Conservation (phyloP, 257 asterid species). For the Oldenlandia corymbosa region DNA sequence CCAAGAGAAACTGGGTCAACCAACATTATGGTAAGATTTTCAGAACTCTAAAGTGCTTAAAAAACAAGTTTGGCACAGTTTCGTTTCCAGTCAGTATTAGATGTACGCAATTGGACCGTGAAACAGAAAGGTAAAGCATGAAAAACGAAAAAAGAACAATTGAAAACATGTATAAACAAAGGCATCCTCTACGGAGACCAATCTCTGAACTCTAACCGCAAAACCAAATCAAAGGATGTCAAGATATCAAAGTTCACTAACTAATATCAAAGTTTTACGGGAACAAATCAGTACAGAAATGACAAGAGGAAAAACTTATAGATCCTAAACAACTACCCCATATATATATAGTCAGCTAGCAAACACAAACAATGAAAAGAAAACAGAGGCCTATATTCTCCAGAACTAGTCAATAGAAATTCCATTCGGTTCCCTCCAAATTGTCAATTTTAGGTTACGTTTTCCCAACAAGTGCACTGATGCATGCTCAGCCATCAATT, state of each 20-base stretch:
- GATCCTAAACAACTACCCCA: neutral
- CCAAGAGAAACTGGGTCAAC: constrained; percentile 83
- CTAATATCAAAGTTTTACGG: too few species aligned
- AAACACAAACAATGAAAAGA: neutral
- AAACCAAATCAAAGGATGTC: too few species aligned
- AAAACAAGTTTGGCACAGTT: neutral
- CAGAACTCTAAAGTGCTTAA: neutral
- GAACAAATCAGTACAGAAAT: neutral
- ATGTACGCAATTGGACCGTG: neutral
- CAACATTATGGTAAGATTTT: constrained; percentile 28
- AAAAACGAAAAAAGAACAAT: neutral
- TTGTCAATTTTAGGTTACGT: neutral
- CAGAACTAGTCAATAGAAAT: neutral
- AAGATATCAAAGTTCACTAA: neutral
- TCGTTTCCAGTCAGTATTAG: neutral
- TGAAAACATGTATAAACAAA: neutral
- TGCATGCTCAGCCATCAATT: neutral
- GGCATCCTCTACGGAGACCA: neutral
- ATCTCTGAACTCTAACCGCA: neutral
- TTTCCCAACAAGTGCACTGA: neutral
- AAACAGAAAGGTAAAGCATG: neutral
- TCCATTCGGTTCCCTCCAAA: neutral
- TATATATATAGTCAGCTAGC: neutral
- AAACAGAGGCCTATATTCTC: neutral
- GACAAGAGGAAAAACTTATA: neutral